Evolutionary conservation across 257 asterid genomes (phyloP).

Genomic region (Fraxinus quadrangulata): DNA sequence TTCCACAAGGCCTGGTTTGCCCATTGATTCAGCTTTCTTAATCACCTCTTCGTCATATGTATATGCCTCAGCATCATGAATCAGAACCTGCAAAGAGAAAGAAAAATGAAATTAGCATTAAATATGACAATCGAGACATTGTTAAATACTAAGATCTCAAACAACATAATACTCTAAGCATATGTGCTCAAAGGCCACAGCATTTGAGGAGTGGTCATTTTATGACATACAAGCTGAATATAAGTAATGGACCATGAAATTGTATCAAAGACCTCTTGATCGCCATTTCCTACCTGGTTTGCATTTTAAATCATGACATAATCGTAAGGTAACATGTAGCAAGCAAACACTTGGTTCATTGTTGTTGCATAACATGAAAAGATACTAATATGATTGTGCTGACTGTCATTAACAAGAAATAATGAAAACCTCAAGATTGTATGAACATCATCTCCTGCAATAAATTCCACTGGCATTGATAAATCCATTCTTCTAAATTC

Average conservation of each 20-base stretch:
- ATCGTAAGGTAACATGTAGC: neutral
- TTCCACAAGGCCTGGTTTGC: slow-evolving; percentile 78
- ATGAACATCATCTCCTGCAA: neutral
- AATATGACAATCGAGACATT: neutral
- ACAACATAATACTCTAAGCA: neutral
- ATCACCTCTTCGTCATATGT: slow-evolving; percentile 92
- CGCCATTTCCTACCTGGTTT: neutral
- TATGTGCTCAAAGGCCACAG: neutral
- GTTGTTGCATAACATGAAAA: neutral
- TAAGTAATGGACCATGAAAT: neutral
- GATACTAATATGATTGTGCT: neutral
- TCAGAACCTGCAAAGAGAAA: slow-evolving; percentile 49
- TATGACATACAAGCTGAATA: neutral
- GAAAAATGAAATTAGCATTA: slow-evolving; percentile 6
- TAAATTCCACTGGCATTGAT: neutral
- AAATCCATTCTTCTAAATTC: neutral
- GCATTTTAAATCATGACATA: neutral
- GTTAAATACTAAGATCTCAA: slow-evolving; percentile 9
- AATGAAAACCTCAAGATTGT: neutral
- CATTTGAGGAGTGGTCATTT: slow-evolving; percentile 9
- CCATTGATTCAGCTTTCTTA: slow-evolving; percentile 90
- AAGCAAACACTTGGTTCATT: neutral
- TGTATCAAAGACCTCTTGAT: neutral
- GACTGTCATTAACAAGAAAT: neutral
- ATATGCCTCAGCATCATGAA: slow-evolving; percentile 83